These are phyloP conservation scores for Chloranthus sessilifolius DNA, from an alignment of 164 flowering plant genomes.

Conservation along the genomic window DNA sequence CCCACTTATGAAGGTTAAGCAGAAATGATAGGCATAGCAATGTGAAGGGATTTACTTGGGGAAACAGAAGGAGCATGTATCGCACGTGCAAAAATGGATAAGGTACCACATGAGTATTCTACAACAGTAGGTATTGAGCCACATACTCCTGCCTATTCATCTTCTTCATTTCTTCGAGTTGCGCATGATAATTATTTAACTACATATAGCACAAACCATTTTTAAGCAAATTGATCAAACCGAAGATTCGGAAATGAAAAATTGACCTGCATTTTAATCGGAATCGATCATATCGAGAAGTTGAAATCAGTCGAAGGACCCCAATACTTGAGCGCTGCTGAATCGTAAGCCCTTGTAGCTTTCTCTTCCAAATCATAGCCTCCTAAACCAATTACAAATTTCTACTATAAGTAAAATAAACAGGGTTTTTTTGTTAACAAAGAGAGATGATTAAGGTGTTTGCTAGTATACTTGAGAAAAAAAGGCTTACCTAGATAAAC, in stretches of 20 bases:
- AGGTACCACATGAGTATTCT: too few relatives aligned
- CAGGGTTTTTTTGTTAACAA: not conserved
- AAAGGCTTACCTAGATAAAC: constrained; percentile 78
- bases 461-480: not conserved
- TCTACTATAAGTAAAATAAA: not conserved
- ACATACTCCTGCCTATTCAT: constrained; percentile 82
- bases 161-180: constrained; percentile 79
- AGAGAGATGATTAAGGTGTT: not conserved
- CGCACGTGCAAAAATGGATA: too few relatives aligned
- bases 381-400: constrained; percentile 35
- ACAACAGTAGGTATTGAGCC: too few relatives aligned
- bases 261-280: too few relatives aligned
- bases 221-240: constrained; percentile 3
- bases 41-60: too few relatives aligned
- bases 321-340: constrained; percentile 92
- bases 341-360: constrained; percentile 91
- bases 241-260: not conserved
- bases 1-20: too few relatives aligned
- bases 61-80: too few relatives aligned
- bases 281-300: constrained; percentile 45
- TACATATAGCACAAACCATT: constrained; percentile 12
- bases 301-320: constrained; percentile 82
- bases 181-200: constrained; percentile 55
- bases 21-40: too few relatives aligned
- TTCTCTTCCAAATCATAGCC: constrained; percentile 95